Percentiles rank a stretch among this genome's conserved stretches.
phyloP scores from a whole-genome alignment of 2,329 filamentous ascomycete species.

The Colletotrichum costaricense region DNA sequence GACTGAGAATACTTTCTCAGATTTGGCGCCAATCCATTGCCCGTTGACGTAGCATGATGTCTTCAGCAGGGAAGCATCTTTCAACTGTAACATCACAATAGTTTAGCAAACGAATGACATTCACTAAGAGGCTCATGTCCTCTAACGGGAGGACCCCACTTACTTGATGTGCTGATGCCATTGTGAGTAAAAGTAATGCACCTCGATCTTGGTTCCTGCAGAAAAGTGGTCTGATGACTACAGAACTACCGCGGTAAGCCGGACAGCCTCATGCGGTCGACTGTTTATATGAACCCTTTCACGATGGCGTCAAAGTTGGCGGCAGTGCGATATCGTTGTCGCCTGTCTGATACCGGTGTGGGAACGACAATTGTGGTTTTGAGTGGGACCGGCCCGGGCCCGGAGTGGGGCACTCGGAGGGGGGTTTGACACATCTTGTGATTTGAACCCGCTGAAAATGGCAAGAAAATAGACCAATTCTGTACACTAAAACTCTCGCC shows the following conservation, averaged over 20 bases:
- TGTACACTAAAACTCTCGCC: not conserved
- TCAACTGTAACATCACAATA: conserved; percentile 54
- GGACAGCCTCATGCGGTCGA: not conserved
- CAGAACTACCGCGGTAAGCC: not conserved
- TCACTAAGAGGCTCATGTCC: not conserved
- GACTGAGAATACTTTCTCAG: conserved; percentile 80
- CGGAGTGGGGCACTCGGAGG: conserved; percentile 13
- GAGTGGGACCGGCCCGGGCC: conserved; percentile 32
- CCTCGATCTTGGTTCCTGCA: not conserved
- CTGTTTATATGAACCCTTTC: conserved; percentile 26
- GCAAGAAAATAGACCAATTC: conserved; percentile 17
- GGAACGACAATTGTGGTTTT: not conserved
- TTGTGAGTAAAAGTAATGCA: conserved; percentile 15
- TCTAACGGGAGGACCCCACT: not conserved
- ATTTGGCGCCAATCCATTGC: conserved; percentile 78
- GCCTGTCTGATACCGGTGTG: conserved; percentile 26
- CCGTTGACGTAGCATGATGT: conserved; percentile 80
- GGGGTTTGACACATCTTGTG: conserved; percentile 28
- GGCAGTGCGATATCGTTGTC: conserved; percentile 2
- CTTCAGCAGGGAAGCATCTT: conserved; percentile 75
- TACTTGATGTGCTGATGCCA: conserved; percentile 25
- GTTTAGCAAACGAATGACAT: not conserved
- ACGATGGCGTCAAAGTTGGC: conserved; percentile 9
- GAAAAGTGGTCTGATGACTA: conserved; percentile 6
- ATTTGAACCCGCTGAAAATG: conserved; percentile 4